These are phyloP conservation scores for Hyphopichia fennica DNA, from an alignment of 1,139 yeast genomes.

Conservation along the genomic window DNA sequence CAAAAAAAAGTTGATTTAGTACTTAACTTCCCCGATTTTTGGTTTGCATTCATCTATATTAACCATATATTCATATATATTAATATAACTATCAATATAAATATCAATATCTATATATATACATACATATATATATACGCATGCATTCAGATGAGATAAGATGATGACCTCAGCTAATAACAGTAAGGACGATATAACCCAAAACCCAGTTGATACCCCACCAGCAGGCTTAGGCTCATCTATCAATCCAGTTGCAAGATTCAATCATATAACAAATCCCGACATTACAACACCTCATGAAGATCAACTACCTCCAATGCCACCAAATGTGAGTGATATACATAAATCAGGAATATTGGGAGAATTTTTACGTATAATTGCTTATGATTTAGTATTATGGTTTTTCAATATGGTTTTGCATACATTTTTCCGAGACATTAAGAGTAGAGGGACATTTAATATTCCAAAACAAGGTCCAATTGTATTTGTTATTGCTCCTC, in stretches of 20 bases:
- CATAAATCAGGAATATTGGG: background rate
- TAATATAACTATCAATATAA: too few species aligned
- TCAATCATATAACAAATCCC: background rate
- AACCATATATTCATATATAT: too few species aligned
- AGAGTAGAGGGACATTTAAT: slow-evolving; percentile 39
- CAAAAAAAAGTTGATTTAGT: too few species aligned
- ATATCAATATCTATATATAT: too few species aligned
- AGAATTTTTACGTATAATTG: slow-evolving; percentile 8
- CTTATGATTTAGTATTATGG: slow-evolving; percentile 36
- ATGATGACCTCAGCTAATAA: background rate
- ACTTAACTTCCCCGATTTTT: too few species aligned
- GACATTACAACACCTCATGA: slow-evolving; percentile 1
- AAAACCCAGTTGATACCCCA: background rate
- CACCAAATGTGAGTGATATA: background rate
- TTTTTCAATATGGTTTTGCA: slow-evolving; percentile 39
- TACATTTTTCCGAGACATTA: slow-evolving; percentile 46
- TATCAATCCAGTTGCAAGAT: background rate
- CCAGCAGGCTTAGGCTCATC: too few species aligned
- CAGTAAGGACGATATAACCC: background rate
- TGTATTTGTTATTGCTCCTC: slow-evolving; percentile 48
- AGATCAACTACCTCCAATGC: background rate
- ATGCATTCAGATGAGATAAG: too few species aligned
- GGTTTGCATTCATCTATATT: too few species aligned
- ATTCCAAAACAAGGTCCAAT: slow-evolving; percentile 42
- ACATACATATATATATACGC: too few species aligned